Conservation (phyloP, 2,329 filamentous ascomycete species). For the Capronia coronata region DNA sequence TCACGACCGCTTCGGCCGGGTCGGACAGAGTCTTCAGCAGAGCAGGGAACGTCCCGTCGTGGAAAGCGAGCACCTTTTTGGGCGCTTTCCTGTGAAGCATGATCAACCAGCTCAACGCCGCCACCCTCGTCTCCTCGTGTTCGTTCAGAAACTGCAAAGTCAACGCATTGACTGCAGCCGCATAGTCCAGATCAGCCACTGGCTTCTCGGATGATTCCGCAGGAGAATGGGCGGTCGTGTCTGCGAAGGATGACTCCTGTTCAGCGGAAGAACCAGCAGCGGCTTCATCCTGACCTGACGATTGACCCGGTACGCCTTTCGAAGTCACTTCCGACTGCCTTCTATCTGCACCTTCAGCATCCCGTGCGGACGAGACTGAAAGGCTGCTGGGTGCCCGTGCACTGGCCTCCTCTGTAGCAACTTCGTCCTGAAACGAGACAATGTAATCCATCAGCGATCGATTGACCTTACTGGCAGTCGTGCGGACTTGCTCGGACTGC, state of each 20-base stretch:
- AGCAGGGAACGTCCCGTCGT: conserved; percentile 94
- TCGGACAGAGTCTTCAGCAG: conserved; percentile 94
- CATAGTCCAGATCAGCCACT: conserved; percentile 75
- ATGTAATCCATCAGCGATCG: conserved; percentile 89
- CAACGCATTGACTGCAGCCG: conserved; percentile 84
- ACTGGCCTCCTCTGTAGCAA: conserved; percentile 31
- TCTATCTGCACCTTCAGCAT: conserved; percentile 31
- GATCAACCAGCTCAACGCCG: conserved; percentile 89
- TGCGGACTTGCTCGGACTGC: conserved; percentile 78
- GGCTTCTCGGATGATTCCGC: conserved; percentile 41
- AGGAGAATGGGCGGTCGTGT: conserved; percentile 39
- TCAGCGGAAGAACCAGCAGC: conserved; percentile 11
- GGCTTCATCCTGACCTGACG: conserved; percentile 8
- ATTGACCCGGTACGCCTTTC: conserved; percentile 32
- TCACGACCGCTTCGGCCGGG: conserved; percentile 90
- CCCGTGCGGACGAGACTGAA: conserved; percentile 31
- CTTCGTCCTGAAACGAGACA: conserved; percentile 69
- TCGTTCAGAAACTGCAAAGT: conserved; percentile 94
- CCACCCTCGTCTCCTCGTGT: conserved; percentile 89
- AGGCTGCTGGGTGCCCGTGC: conserved; percentile 37
- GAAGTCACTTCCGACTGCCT: conserved; percentile 29
- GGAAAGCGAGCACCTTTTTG: conserved; percentile 85
- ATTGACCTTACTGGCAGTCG: conserved; percentile 84
- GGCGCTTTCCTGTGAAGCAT: conserved; percentile 97
- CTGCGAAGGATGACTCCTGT: conserved; percentile 22